Evolutionary conservation across 495 filamentous ascomycete species (phyloP), one percentile per base, ranked within the genome.

Genomic region (Hypoxylon rickii): DNA sequence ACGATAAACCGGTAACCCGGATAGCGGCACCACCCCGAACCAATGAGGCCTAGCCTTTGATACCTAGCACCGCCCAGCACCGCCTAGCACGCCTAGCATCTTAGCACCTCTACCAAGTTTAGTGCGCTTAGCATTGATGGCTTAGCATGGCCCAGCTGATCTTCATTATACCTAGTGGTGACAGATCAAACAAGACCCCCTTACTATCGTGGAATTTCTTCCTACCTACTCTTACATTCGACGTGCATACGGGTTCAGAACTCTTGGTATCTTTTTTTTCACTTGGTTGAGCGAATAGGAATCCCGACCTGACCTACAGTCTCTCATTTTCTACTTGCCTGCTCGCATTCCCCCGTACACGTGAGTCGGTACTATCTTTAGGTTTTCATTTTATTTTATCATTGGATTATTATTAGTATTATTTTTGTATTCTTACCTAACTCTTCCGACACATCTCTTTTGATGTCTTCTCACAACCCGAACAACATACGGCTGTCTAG

Each of bases 401-500:
- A n/a, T n/a, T n/a, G n/a, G n/a, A n/a, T n/a, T n/a, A n/a, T n/a
- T n/a, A n/a, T n/a, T n/a, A n/a, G n/a, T 18, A 3, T 46, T 47
- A 10, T 34, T 17, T 22, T 45, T 2, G 11, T 44, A 31, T 26
- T 16, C 42, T 37, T 26, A 39, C 19, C 20, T 39, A 32, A 22
- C 20, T 10, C 15, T 16, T 17, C 21, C 16, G 5, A 6, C 3
- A 7, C 32, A 4, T 29, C 24, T 41, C 33, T 53, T 48, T 51
- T 21, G 1, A 53, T 52, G 42, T 39, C 47, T 29, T 22, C 21
- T 34, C 26, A 33, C 34, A 55, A 49, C 10, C n/a, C 46, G 4
- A 59, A 59, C 41, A 55, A 64, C 19, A 47, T 60, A 17, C 61
- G 61, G 19, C 39, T 64, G 2, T 64, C 61, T 21, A 64, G 61